Conservation (phyloP, 1,284 basidiomycete species). For the Agroathelia rolfsii region DNA sequence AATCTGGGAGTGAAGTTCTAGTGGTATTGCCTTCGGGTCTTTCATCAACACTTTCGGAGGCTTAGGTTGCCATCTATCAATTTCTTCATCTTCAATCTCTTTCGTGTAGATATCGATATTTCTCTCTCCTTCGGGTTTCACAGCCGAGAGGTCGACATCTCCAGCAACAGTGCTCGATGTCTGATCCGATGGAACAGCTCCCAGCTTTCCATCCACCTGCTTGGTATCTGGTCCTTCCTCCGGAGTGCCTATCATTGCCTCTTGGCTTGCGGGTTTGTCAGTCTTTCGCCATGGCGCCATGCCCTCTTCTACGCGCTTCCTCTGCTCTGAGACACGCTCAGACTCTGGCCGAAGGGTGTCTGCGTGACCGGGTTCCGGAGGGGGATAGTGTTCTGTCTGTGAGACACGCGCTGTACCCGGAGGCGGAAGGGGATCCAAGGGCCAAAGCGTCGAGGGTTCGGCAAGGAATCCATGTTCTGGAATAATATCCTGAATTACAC, state of each 20-base stretch:
- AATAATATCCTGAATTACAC: conserved; percentile 45
- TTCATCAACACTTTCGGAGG: conserved; percentile 53
- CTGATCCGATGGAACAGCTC: conserved; percentile 16
- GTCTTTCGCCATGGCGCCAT: conserved; percentile 8
- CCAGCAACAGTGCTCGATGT: conserved; percentile 30
- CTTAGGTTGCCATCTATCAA: conserved; percentile 41
- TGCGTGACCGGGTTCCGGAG: conserved; percentile 40
- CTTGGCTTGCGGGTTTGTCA: neutral
- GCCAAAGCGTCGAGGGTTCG: conserved; percentile 49
- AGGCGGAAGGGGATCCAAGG: conserved; percentile 32
- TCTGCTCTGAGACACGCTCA: conserved; percentile 18
- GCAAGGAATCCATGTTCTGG: conserved; percentile 52
- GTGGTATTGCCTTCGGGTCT: conserved; percentile 31
- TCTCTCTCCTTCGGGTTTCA: conserved; percentile 4
- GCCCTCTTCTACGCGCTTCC: conserved; percentile 12
- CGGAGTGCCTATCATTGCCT: conserved; percentile 8
- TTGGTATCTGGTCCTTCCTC: conserved; percentile 15
- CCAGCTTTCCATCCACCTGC: conserved; percentile 8
- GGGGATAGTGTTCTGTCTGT: conserved; percentile 28
- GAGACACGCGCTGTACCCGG: conserved; percentile 26
- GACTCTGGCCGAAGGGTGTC: conserved; percentile 34
- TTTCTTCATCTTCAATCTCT: conserved; percentile 16
- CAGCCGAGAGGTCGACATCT: conserved; percentile 1
- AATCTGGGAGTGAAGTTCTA: conserved; percentile 58
- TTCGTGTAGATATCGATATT: conserved; percentile 7